Evolutionary conservation across 331 rosid genomes (phyloP).

Genomic region (Arachis monticola): DNA sequence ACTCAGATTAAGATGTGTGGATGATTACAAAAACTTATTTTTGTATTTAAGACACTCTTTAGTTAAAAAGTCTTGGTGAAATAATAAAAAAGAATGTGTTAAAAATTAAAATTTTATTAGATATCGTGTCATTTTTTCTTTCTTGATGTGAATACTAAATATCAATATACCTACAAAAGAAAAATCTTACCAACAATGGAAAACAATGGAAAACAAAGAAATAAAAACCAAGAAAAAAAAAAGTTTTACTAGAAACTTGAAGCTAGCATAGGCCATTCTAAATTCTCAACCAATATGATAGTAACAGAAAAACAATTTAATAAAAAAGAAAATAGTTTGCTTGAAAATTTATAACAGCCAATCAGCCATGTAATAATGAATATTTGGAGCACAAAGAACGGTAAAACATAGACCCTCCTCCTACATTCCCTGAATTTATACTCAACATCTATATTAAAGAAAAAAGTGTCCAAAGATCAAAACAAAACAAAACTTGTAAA

Average conservation of each 20-base stretch:
- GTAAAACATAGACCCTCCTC: slow-evolving; percentile 47
- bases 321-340: slow-evolving; percentile 43
- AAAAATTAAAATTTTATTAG: too few species aligned
- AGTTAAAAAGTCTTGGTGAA: too few species aligned
- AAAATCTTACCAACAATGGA: too few species aligned
- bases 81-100: too few species aligned
- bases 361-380: slow-evolving; percentile 28
- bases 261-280: not conserved
- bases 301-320: slow-evolving; percentile 20
- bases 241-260: not conserved
- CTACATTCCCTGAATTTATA: slow-evolving; percentile 48
- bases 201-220: too few species aligned
- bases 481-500: slow-evolving; percentile 20
- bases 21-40: too few species aligned
- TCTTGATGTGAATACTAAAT: too few species aligned
- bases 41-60: too few species aligned
- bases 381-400: slow-evolving; percentile 39
- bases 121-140: too few species aligned
- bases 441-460: slow-evolving; percentile 34
- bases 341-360: slow-evolving; percentile 34
- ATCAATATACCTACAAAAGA: too few species aligned
- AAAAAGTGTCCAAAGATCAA: slow-evolving; percentile 36
- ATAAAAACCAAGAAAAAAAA: too few species aligned
- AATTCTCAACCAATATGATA: slow-evolving; percentile 34
- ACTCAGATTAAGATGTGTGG: too few species aligned